These are phyloP conservation scores for Alternaria ventricosa DNA, from an alignment of 2,329 filamentous ascomycete genomes.

Conservation along the genomic window DNA sequence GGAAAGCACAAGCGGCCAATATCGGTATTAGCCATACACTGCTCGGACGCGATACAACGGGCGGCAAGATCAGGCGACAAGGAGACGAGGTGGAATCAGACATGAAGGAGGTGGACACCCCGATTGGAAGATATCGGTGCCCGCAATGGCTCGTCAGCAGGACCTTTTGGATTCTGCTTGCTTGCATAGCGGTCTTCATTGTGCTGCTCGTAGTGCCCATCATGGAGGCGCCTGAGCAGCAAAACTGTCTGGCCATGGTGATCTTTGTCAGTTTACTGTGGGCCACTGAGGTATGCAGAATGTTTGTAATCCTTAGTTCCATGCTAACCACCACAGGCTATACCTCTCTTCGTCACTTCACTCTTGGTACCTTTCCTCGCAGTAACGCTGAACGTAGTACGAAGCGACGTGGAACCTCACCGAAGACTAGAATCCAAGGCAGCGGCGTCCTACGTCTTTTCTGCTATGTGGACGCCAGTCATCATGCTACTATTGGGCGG, in stretches of 20 bases:
- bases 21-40: slow-evolving; percentile 80
- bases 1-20: slow-evolving; percentile 91
- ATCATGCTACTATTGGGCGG: slow-evolving; percentile 98
- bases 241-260: slow-evolving; percentile 93
- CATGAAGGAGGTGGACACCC: slow-evolving; percentile 76
- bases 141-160: slow-evolving; percentile 85
- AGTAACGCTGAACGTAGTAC: slow-evolving; percentile 83
- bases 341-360: slow-evolving; percentile 95
- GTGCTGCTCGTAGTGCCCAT: slow-evolving; percentile 78
- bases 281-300: slow-evolving; percentile 79
- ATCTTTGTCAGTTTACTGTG: slow-evolving; percentile 93
- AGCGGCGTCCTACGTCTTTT: slow-evolving; percentile 84
- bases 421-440: slow-evolving; percentile 77
- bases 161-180: slow-evolving; percentile 77
- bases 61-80: slow-evolving; percentile 73
- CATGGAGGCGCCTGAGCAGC: slow-evolving; percentile 86
- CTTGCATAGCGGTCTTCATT: slow-evolving; percentile 75
- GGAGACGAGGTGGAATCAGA: slow-evolving; percentile 76
- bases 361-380: slow-evolving; percentile 92
- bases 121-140: slow-evolving; percentile 75
- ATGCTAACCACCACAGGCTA: slow-evolving; percentile 66
- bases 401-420: slow-evolving; percentile 74
- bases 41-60: slow-evolving; percentile 75
- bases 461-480: slow-evolving; percentile 98
- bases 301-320: not conserved